Percentiles rank a stretch among this genome's conserved stretches.
Conservation (phyloP, 2,329 filamentous ascomycete genomes). For the Talaromyces piceae region DNA sequence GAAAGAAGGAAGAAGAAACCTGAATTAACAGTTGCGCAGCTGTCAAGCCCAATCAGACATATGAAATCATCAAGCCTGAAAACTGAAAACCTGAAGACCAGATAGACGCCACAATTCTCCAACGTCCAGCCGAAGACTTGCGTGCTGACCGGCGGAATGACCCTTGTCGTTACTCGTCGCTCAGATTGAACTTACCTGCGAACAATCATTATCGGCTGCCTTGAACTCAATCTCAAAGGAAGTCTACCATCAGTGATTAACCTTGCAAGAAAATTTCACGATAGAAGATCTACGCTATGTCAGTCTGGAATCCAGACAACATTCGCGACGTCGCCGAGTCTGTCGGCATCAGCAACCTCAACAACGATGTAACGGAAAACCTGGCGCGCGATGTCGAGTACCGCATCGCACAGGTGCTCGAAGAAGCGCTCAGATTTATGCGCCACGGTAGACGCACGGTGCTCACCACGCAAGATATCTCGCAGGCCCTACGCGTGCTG, state of each 20-base stretch:
- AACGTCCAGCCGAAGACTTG: no score
- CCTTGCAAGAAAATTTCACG: background rate
- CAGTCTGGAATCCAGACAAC: slow-evolving; percentile 93
- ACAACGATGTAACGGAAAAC: slow-evolving; percentile 78
- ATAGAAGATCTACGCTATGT: slow-evolving; percentile 33
- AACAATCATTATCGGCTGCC: background rate
- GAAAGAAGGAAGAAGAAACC: no score
- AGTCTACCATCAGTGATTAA: background rate
- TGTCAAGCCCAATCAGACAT: no score
- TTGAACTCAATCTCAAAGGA: background rate
- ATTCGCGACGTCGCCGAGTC: slow-evolving; percentile 94
- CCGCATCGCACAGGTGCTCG: slow-evolving; percentile 83
- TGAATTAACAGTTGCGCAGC: no score
- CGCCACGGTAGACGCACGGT: slow-evolving; percentile 79
- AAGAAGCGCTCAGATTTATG: slow-evolving; percentile 95
- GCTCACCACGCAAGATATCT: slow-evolving; percentile 81
- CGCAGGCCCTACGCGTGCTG: slow-evolving; percentile 74
- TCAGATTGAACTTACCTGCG: no score
- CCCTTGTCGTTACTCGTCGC: no score
- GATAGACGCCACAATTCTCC: no score
- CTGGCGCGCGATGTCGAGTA: slow-evolving; percentile 94
- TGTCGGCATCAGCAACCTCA: slow-evolving; percentile 73
- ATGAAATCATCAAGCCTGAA: no score
- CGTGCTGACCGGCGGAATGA: no score
- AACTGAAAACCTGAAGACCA: no score